phyloP scores from a whole-genome alignment of 176 grass and related monocot species.

The Oryza officinalis region DNA sequence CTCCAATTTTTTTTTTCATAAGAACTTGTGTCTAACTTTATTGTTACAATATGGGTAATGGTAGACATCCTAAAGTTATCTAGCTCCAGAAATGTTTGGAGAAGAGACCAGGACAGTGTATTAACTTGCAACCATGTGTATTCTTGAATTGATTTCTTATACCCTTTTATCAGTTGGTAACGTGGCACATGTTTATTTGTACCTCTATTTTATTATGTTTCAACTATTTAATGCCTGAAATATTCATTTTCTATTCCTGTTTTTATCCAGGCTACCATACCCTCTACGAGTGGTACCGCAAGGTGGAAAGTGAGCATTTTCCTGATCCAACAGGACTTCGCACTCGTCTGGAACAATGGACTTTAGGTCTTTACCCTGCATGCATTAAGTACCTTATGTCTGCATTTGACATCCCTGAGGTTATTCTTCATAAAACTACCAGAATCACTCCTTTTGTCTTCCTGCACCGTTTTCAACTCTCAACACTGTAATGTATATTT shows the following conservation, averaged over 20 bases:
- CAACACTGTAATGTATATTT: background rate
- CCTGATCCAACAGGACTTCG: conserved; percentile 88
- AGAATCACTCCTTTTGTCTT: conserved; percentile 7
- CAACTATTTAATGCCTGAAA: background rate
- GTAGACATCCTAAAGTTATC: background rate
- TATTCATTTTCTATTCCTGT: conserved; percentile 1
- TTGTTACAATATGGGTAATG: background rate
- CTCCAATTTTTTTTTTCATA: background rate
- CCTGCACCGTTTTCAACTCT: background rate
- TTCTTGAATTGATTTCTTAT: background rate
- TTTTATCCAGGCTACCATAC: conserved; percentile 74
- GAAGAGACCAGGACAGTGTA: background rate
- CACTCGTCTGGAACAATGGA: conserved; percentile 76
- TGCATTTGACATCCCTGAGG: conserved; percentile 96
- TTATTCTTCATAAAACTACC: conserved; percentile 32
- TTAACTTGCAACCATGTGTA: background rate
- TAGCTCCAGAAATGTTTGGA: background rate
- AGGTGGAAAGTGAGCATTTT: conserved; percentile 92
- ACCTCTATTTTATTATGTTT: background rate
- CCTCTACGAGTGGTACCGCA: conserved; percentile 93
- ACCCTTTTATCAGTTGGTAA: conserved; percentile 10
- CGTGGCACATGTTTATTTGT: background rate
- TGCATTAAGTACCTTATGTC: conserved; percentile 99
- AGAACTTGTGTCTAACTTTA: background rate
- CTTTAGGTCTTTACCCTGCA: conserved; percentile 93